Evolutionary conservation across 139 green algal species (phyloP).

Genomic region (Micractinium conductrix): DNA sequence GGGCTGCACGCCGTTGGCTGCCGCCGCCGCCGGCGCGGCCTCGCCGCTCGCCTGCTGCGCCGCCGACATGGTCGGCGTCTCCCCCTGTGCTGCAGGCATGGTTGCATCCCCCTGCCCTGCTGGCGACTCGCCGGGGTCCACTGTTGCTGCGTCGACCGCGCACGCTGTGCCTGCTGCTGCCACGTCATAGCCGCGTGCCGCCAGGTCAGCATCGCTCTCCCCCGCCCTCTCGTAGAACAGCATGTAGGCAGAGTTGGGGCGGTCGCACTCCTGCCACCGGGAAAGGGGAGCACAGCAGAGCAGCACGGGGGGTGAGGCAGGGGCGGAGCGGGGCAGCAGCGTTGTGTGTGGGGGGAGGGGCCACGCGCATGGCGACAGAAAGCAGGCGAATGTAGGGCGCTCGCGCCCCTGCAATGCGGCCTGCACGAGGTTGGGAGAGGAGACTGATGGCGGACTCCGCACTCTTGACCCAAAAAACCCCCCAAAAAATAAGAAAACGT

Average conservation of each 20-base stretch:
- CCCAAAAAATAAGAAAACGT: no score
- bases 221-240: conserved; percentile 89
- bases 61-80: no score
- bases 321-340: not conserved
- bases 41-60: not conserved
- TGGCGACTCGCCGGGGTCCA: no score
- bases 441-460: no score
- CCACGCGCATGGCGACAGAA: no score
- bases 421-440: no score
- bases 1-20: not conserved
- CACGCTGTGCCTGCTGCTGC: conserved; percentile 3
- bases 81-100: no score
- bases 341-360: no score
- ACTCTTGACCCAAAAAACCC: no score
- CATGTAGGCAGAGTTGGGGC: conserved; percentile 94
- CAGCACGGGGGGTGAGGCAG: not conserved
- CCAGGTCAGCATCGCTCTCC: not conserved
- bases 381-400: no score
- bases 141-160: conserved; percentile 2
- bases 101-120: no score
- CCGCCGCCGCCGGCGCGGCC: not conserved
- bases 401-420: no score
- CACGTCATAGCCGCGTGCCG: not conserved
- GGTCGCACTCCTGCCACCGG: conserved; percentile 65
- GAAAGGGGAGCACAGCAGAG: not conserved